Evolutionary conservation across 2,329 filamentous ascomycete genomes (phyloP), one percentile per base, ranked within the genome.

Genomic region (Fusarium poae): DNA sequence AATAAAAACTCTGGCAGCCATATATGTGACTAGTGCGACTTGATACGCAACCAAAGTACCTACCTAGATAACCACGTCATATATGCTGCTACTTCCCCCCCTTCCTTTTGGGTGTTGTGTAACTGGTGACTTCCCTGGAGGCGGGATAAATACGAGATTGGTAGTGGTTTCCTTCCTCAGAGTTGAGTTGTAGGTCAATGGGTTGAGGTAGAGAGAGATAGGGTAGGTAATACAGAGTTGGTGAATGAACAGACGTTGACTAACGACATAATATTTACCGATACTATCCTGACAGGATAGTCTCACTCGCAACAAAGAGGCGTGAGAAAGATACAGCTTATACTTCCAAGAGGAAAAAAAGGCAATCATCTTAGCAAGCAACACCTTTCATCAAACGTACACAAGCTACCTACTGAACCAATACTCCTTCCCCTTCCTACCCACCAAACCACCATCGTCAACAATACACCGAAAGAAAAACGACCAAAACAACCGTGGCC

Each of bases 381-480:
- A 50, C 13, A 63, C 61, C 54, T 32, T 57, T 62, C 52, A 43
- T 59, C 59, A 60, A 60, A 57, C 54, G 40, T 72, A 55, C 53
- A 70, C 59, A 63, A 58, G 35, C 15, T 61, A 74, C 5, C 27
- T 27, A 27, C 27, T 27, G 9, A 27, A 62, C 72, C 68, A 64
- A 71, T 65, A 74, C 72, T 65, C 68, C 71, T 64, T 46, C n/a
- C 43, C 37, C 37, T 29, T 44, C 42, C 56, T 42, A 15, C 43
- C 30, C 40, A 25, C 34, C 58, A 66, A 40, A 46, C 43, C 35
- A 34, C 40, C 43, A 27, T 51, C 39, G 32, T 54, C 39, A 44
- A 55, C 32, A 48, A 63, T 32, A 37, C 53, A 67, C 35, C 43
- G 23, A 39, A 62, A 49, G 27, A 67, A 20, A 63, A 34, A 42